Evolutionary conservation across 495 filamentous ascomycete species (phyloP).

Genomic region (Aspergillus coremiiformis): DNA sequence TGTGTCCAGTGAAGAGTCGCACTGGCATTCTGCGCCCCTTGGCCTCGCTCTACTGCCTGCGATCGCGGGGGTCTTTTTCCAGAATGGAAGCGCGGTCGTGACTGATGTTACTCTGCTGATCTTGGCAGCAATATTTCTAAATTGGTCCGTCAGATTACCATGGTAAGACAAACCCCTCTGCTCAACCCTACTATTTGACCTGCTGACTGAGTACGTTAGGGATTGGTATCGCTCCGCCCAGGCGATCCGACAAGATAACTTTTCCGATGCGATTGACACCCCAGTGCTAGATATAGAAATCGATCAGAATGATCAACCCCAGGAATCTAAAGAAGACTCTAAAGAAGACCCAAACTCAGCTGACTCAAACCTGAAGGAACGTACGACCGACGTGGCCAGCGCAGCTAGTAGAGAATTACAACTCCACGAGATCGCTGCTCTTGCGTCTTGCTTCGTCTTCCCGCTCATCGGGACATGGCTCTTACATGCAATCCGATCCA

Average conservation of each 20-base stretch:
- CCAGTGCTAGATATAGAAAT: slow-evolving; percentile 16
- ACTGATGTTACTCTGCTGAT: slow-evolving; percentile 78
- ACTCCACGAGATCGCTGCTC: slow-evolving; percentile 62
- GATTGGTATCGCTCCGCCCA: slow-evolving; percentile 87
- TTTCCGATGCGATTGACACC: slow-evolving; percentile 37
- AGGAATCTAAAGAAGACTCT: slow-evolving; percentile 30
- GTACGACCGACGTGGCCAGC: slow-evolving; percentile 9
- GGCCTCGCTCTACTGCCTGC: slow-evolving; percentile 79
- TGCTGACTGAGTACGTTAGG: slow-evolving; percentile 36
- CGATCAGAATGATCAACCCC: slow-evolving; percentile 34
- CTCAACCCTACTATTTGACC: background rate
- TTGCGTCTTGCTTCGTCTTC: slow-evolving; percentile 70
- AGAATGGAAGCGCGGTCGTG: slow-evolving; percentile 71
- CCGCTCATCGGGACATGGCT: slow-evolving; percentile 73
- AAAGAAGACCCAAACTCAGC: slow-evolving; percentile 20
- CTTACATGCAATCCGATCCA: slow-evolving; percentile 64
- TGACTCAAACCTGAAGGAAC: background rate
- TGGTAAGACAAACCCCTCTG: slow-evolving; percentile 51
- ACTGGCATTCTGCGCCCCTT: slow-evolving; percentile 73
- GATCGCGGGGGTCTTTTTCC: slow-evolving; percentile 73
- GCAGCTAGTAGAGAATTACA: slow-evolving; percentile 59
- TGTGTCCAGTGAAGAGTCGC: slow-evolving; percentile 42
- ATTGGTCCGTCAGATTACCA: slow-evolving; percentile 86
- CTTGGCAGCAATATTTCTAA: slow-evolving; percentile 76
- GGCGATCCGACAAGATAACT: slow-evolving; percentile 42